These are phyloP conservation scores for Guadua angustifolia DNA, from an alignment of 176 grass and related monocot genomes.

Conservation along the genomic window DNA sequence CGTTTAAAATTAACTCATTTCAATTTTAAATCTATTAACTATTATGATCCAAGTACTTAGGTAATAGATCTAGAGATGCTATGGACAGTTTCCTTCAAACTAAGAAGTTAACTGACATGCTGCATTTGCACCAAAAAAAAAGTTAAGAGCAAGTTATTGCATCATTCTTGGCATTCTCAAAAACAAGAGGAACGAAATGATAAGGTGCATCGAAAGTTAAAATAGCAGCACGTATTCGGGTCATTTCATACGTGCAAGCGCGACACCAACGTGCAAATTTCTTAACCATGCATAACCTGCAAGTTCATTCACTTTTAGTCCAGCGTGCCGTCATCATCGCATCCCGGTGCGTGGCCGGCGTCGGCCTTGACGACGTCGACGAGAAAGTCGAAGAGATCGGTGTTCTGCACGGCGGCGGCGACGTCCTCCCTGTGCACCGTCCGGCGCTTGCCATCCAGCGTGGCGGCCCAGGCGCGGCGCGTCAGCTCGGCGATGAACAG, in stretches of 20 bases:
- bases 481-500: slow-evolving; percentile 66
- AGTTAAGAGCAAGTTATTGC: background rate
- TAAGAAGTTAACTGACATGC: background rate
- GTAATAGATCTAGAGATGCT: background rate
- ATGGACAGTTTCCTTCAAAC: background rate
- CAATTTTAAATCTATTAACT: too few relatives aligned
- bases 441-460: slow-evolving; percentile 46
- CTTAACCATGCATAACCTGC: background rate
- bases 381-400: slow-evolving; percentile 74
- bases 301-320: slow-evolving; percentile 14
- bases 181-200: background rate
- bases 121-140: background rate
- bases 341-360: background rate
- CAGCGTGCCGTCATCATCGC: background rate
- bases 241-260: background rate
- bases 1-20: too few relatives aligned
- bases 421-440: slow-evolving; percentile 66
- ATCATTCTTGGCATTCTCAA: background rate
- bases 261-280: background rate
- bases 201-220: background rate
- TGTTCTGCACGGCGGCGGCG: slow-evolving; percentile 47
- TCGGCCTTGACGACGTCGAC: slow-evolving; percentile 44
- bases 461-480: slow-evolving; percentile 54
- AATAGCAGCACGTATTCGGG: background rate
- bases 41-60: too few relatives aligned